Evolutionary conservation across 352 stramenopile genomes (phyloP).

Genomic region (Pythium periplocum): DNA sequence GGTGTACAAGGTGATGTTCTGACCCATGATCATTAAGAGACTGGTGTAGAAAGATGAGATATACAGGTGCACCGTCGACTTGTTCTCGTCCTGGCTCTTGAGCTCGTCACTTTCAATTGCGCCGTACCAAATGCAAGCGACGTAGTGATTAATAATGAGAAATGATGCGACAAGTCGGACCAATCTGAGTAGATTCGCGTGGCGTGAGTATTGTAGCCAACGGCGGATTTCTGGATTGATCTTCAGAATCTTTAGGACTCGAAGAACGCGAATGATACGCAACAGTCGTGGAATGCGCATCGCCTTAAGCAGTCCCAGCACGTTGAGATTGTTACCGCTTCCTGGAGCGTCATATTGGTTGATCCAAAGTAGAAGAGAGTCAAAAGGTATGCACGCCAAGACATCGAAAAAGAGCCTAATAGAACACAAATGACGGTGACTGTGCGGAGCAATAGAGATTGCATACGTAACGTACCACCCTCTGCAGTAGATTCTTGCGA

Average conservation of each 20-base stretch:
- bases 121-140: conserved; percentile 75
- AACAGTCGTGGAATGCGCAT: conserved; percentile 62
- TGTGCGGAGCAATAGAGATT: not conserved
- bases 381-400: conserved; percentile 69
- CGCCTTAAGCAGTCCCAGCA: conserved; percentile 64
- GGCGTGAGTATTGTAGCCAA: conserved; percentile 80
- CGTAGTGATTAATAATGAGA: conserved; percentile 72
- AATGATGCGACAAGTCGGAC: conserved; percentile 63
- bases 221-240: conserved; percentile 63
- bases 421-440: conserved; percentile 1
- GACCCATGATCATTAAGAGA: conserved; percentile 73
- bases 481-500: conserved; percentile 45
- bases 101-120: conserved; percentile 46
- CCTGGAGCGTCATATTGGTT: conserved; percentile 22
- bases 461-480: conserved; percentile 40
- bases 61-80: conserved; percentile 37
- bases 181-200: conserved; percentile 69
- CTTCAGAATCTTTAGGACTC: conserved; percentile 68
- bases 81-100: conserved; percentile 29
- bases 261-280: conserved; percentile 59
- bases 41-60: conserved; percentile 62
- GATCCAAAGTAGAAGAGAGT: conserved; percentile 50
- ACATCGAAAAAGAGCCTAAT: conserved; percentile 73
- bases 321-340: conserved; percentile 41
- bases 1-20: conserved; percentile 64